Percentiles rank a stretch among this genome's conserved stretches.
These are phyloP conservation scores for Medicago lupulina DNA, from an alignment of 306 rosid genomes.

Conservation along the genomic window DNA sequence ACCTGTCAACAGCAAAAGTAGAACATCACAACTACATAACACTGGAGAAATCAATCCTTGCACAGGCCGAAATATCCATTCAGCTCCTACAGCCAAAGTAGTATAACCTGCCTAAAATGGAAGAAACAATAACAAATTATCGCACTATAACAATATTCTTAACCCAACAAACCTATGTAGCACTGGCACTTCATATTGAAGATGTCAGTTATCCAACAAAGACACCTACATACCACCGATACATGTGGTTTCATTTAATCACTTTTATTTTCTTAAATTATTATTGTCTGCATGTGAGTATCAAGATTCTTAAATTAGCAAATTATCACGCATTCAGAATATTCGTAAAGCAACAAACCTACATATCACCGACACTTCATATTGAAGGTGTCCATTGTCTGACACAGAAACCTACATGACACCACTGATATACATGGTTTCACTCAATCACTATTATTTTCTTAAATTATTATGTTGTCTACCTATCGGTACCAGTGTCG, in stretches of 20 bases:
- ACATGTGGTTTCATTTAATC: not conserved
- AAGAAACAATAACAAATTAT: slow-evolving; percentile 42
- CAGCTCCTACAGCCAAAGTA: slow-evolving; percentile 69
- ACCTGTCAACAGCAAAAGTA: slow-evolving; percentile 87
- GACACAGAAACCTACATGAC: not conserved
- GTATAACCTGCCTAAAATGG: slow-evolving; percentile 77
- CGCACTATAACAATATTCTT: not conserved
- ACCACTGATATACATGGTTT: not conserved
- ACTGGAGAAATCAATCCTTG: slow-evolving; percentile 54
- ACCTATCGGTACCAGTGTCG: not conserved
- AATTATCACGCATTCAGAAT: not conserved
- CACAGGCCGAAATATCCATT: slow-evolving; percentile 73
- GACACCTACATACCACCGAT: not conserved
- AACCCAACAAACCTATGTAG: not conserved
- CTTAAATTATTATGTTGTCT: not conserved
- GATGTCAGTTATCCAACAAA: not conserved
- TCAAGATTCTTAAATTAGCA: slow-evolving; percentile 9
- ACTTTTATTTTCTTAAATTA: not conserved
- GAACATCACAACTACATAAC: slow-evolving; percentile 88
- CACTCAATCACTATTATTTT: not conserved
- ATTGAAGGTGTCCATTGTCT: not conserved
- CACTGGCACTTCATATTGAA: not conserved
- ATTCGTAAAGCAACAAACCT: not conserved
- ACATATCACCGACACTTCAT: not conserved
- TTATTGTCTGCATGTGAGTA: not conserved